Conservation (phyloP, 1,284 basidiomycete genomes). For the Cryptococcus neoformans region DNA sequence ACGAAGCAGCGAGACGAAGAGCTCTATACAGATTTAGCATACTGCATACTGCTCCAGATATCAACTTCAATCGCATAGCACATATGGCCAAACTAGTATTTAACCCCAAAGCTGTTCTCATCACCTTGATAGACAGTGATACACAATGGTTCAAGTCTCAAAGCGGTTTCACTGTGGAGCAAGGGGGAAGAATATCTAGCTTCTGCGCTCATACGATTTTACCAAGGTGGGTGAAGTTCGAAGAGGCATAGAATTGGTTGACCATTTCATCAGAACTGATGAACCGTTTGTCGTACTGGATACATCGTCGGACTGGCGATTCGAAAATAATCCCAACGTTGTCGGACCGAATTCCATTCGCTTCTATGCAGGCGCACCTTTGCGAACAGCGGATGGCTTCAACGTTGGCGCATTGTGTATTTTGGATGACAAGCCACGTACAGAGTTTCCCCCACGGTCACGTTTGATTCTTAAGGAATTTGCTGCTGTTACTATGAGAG, state of each 20-base stretch:
- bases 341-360: constrained; percentile 64
- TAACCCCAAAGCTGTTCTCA: constrained; percentile 77
- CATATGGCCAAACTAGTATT: constrained; percentile 87
- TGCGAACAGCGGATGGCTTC: constrained; percentile 82
- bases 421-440: constrained; percentile 77
- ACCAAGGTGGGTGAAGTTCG: constrained; percentile 58
- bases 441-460: constrained; percentile 83
- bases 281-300: constrained; percentile 87
- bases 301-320: constrained; percentile 79
- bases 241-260: too few relatives aligned
- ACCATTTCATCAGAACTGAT: constrained; percentile 58
- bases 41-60: constrained; percentile 75
- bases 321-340: constrained; percentile 69
- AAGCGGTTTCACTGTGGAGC: constrained; percentile 57
- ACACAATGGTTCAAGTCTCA: constrained; percentile 86
- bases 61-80: constrained; percentile 90
- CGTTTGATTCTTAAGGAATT: constrained; percentile 93
- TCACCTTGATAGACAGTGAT: constrained; percentile 75
- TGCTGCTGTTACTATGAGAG: constrained; percentile 87
- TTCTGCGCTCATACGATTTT: constrained; percentile 82
- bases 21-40: constrained; percentile 82
- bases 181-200: constrained; percentile 62
- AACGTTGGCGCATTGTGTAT: constrained; percentile 87
- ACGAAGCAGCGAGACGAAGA: constrained; percentile 72
- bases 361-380: constrained; percentile 88